Evolutionary conservation across 345 rosid species (phyloP).

Genomic region (Populus simonii): DNA sequence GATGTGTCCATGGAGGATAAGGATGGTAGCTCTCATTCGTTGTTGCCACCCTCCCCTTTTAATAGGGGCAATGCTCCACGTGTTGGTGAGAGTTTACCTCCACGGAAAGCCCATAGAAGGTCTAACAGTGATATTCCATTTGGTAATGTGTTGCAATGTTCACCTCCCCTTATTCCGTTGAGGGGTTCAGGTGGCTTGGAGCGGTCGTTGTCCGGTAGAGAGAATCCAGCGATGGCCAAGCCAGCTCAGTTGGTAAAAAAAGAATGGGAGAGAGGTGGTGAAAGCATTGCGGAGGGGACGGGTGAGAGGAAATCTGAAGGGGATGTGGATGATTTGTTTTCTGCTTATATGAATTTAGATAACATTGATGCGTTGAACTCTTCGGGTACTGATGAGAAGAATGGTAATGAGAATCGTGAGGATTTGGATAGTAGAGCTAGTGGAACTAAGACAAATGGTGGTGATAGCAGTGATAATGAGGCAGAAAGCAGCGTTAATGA

Average conservation of each 20-base stretch:
- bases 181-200: constrained; percentile 46
- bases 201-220: constrained; percentile 48
- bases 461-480: constrained; percentile 85
- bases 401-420: constrained; percentile 63
- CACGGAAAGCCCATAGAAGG: constrained; percentile 79
- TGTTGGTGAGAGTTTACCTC: constrained; percentile 67
- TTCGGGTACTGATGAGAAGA: constrained; percentile 70
- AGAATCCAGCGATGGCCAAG: constrained; percentile 34
- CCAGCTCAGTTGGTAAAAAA: constrained; percentile 46
- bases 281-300: constrained; percentile 49
- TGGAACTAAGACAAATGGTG: constrained; percentile 81
- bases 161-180: constrained; percentile 56
- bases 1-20: constrained; percentile 72
- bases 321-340: constrained; percentile 85
- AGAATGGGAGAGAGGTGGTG: constrained; percentile 58
- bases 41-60: constrained; percentile 71
- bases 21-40: constrained; percentile 47
- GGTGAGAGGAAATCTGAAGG: constrained; percentile 79
- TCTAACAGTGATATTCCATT: constrained; percentile 87
- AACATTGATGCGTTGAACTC: constrained; percentile 78
- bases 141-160: constrained; percentile 51
- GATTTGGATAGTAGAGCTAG: constrained; percentile 91
- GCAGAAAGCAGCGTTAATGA: constrained; percentile 87
- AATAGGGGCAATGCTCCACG: constrained; percentile 39
- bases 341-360: constrained; percentile 93